A percentile compares a stretch with the other conserved stretches of the same genome.
These are phyloP conservation scores for Taiozyma sp. DNA, from an alignment of 1,139 yeast species.

Conservation along the genomic window DNA sequence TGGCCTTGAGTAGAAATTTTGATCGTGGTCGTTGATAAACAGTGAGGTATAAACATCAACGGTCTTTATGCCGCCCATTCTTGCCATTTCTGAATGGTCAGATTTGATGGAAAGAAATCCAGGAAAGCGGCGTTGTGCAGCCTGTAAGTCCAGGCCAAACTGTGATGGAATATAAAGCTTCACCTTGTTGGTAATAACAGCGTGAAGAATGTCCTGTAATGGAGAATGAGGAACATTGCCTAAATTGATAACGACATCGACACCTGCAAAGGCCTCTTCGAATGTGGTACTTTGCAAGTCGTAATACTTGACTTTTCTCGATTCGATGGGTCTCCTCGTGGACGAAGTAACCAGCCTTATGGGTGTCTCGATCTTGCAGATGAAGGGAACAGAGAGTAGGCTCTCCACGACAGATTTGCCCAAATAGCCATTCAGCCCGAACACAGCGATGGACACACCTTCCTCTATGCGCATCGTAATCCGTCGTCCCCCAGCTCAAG, in stretches of 20 bases:
- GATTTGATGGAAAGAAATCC: constrained; percentile 37
- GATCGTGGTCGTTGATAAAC: constrained; percentile 28
- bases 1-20: constrained; percentile 22
- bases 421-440: constrained; percentile 50
- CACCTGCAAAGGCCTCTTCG: constrained; percentile 37
- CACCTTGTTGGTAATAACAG: constrained; percentile 39
- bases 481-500: background rate
- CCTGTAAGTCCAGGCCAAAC: constrained; percentile 45
- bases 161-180: constrained; percentile 60
- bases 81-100: constrained; percentile 36
- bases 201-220: constrained; percentile 28
- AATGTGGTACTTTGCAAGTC: constrained; percentile 31
- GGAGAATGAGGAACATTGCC: constrained; percentile 28
- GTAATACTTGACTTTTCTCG: constrained; percentile 39
- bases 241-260: constrained; percentile 48
- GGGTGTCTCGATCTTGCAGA: constrained; percentile 42
- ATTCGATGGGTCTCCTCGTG: constrained; percentile 29
- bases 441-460: constrained; percentile 36
- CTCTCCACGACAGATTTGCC: constrained; percentile 46
- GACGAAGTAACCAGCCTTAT: constrained; percentile 47
- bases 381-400: constrained; percentile 39
- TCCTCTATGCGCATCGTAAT: background rate
- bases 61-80: constrained; percentile 45
- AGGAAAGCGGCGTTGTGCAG: constrained; percentile 28
- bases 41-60: constrained; percentile 42